phyloP scores from a whole-genome alignment of 805 yeast species.

The Zygotorulaspora danielsina region DNA sequence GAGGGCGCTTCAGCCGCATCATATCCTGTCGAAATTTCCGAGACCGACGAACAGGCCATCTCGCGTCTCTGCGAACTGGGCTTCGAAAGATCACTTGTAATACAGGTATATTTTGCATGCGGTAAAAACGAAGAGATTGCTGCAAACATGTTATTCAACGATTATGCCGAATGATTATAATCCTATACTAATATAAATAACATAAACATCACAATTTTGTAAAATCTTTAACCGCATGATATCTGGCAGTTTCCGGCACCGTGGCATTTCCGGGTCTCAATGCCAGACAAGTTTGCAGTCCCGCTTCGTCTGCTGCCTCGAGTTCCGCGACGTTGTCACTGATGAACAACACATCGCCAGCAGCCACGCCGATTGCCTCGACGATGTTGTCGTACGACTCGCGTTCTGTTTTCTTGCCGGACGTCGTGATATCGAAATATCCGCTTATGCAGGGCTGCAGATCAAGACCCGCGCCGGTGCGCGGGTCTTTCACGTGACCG shows the following conservation, averaged over 20 bases:
- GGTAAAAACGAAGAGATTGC: slow-evolving; percentile 96
- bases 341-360: slow-evolving; percentile 51
- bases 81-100: slow-evolving; percentile 78
- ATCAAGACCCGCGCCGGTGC: slow-evolving; percentile 39
- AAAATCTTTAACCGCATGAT: slow-evolving; percentile 21
- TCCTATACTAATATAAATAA: slow-evolving; percentile 6
- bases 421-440: slow-evolving; percentile 80
- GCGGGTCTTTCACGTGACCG: slow-evolving; percentile 48
- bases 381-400: slow-evolving; percentile 58
- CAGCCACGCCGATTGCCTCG: slow-evolving; percentile 35
- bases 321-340: slow-evolving; percentile 81
- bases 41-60: slow-evolving; percentile 86
- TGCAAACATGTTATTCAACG: slow-evolving; percentile 81
- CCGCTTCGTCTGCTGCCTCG: slow-evolving; percentile 65
- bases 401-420: slow-evolving; percentile 63
- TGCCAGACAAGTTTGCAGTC: slow-evolving; percentile 55
- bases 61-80: slow-evolving; percentile 87
- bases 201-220: slow-evolving; percentile 25
- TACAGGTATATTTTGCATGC: slow-evolving; percentile 95
- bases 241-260: slow-evolving; percentile 38
- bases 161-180: slow-evolving; percentile 38
- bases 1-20: slow-evolving; percentile 36
- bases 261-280: slow-evolving; percentile 72
- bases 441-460: slow-evolving; percentile 53
- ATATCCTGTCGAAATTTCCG: slow-evolving; percentile 55